Conservation (phyloP, 768 basidiomycete species). For the Pleurotus citrinopileatus region DNA sequence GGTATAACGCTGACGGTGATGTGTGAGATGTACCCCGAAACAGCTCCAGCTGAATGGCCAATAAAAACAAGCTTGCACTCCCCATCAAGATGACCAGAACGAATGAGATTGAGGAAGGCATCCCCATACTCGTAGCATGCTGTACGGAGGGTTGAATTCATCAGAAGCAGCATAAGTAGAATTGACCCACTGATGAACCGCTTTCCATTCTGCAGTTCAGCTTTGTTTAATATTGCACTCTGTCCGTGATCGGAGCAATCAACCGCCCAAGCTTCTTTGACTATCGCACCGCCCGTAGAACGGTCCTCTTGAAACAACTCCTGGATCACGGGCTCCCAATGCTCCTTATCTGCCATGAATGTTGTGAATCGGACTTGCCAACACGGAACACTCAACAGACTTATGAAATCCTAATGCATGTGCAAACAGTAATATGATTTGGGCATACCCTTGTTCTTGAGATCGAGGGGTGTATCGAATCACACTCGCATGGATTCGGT, state of each 20-base stretch:
- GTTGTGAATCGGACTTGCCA: background rate
- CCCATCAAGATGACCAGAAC: too few relatives aligned
- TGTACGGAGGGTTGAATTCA: too few relatives aligned
- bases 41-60: too few relatives aligned
- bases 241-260: slow-evolving; percentile 75
- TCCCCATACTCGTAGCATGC: too few relatives aligned
- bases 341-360: slow-evolving; percentile 49
- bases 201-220: background rate
- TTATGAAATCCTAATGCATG: background rate
- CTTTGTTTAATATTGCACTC: slow-evolving; percentile 50
- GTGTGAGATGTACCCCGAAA: too few relatives aligned
- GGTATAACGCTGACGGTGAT: too few relatives aligned
- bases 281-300: slow-evolving; percentile 21
- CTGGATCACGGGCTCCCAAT: slow-evolving; percentile 61
- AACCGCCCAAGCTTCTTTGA: slow-evolving; percentile 62
- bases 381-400: background rate
- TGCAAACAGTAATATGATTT: background rate
- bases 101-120: too few relatives aligned
- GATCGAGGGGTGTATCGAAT: background rate
- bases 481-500: background rate
- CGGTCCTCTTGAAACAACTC: slow-evolving; percentile 37
- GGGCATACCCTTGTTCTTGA: background rate
- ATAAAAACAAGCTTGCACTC: too few relatives aligned
- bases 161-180: too few relatives aligned
- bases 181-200: too few relatives aligned